A percentile compares a stretch with the other conserved stretches of the same genome.
These are phyloP conservation scores for Drechslera avenae DNA, from an alignment of 2,329 filamentous ascomycete genomes.

Conservation along the genomic window DNA sequence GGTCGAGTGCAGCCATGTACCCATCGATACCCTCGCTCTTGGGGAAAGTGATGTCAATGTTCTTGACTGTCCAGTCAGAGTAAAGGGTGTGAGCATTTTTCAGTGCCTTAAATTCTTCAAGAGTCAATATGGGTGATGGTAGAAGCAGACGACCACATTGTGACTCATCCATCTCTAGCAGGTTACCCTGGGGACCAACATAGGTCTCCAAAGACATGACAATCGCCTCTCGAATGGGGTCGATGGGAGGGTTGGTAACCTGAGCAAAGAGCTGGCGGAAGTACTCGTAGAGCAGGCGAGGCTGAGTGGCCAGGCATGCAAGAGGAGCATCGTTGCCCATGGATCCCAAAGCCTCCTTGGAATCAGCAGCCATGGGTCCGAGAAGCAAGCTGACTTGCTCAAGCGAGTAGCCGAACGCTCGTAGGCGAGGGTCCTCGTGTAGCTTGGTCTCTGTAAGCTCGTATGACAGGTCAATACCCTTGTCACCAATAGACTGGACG, in stretches of 20 bases:
- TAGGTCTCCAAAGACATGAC: constrained; percentile 98
- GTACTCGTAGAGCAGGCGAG: constrained; percentile 90
- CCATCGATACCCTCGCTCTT: constrained; percentile 82
- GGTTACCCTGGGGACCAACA: constrained; percentile 91
- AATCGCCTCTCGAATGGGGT: constrained; percentile 94
- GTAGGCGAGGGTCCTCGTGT: constrained; percentile 82
- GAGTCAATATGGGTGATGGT: constrained; percentile 85
- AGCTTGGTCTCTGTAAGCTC: constrained; percentile 72
- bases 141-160: constrained; percentile 87
- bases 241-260: constrained; percentile 96
- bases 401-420: constrained; percentile 90
- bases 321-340: constrained; percentile 98
- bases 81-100: constrained; percentile 76
- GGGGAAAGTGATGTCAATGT: constrained; percentile 90
- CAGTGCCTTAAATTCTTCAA: constrained; percentile 87
- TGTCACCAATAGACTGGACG: constrained; percentile 63
- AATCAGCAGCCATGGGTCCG: constrained; percentile 94
- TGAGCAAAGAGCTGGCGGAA: constrained; percentile 98
- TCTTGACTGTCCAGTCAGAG: constrained; percentile 83
- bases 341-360: constrained; percentile 94
- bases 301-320: constrained; percentile 87
- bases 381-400: constrained; percentile 93
- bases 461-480: constrained; percentile 67
- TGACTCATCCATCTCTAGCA: constrained; percentile 88
- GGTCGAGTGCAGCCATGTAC: constrained; percentile 84